phyloP scores from a whole-genome alignment of 2,329 filamentous ascomycete genomes.

The Aspergillus bombycis region DNA sequence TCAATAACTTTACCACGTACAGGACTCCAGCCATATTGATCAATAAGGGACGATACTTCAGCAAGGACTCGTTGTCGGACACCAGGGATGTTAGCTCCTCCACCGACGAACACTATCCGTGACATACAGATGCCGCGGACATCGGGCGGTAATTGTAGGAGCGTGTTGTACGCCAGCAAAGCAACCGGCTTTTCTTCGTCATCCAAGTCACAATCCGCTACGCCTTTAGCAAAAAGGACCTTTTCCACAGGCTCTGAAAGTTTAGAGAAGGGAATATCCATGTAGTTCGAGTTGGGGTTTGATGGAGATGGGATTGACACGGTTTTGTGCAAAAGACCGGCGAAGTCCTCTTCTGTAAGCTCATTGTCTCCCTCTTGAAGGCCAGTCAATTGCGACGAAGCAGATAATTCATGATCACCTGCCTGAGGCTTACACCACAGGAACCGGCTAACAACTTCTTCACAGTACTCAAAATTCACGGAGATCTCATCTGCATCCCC shows the following conservation, averaged over 20 bases:
- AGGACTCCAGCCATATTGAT: constrained; percentile 73
- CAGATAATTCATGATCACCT: not conserved
- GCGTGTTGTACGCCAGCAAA: constrained; percentile 72
- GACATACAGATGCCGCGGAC: constrained; percentile 84
- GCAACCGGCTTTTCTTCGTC: constrained; percentile 84
- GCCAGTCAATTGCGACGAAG: not conserved
- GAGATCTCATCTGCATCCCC: constrained; percentile 43
- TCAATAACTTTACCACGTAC: constrained; percentile 71
- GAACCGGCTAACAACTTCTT: constrained; percentile 75
- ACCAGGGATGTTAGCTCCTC: constrained; percentile 76
- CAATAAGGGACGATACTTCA: constrained; percentile 70
- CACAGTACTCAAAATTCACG: constrained; percentile 75
- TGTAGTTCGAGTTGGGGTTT: constrained; percentile 46
- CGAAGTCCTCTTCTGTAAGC: not conserved
- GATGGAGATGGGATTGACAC: constrained; percentile 50
- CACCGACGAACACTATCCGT: constrained; percentile 83
- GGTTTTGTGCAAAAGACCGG: constrained; percentile 35
- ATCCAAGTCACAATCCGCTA: constrained; percentile 66
- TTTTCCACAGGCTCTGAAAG: constrained; percentile 76
- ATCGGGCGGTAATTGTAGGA: constrained; percentile 78
- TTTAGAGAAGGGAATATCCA: constrained; percentile 67
- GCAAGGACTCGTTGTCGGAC: constrained; percentile 75
- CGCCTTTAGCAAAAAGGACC: constrained; percentile 68
- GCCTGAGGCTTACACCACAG: constrained; percentile 68
- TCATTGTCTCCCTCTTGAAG: constrained; percentile 1